Base-by-base conservation (phyloP, 768 basidiomycete species). In the Panaeolus cyanescens region DNA sequence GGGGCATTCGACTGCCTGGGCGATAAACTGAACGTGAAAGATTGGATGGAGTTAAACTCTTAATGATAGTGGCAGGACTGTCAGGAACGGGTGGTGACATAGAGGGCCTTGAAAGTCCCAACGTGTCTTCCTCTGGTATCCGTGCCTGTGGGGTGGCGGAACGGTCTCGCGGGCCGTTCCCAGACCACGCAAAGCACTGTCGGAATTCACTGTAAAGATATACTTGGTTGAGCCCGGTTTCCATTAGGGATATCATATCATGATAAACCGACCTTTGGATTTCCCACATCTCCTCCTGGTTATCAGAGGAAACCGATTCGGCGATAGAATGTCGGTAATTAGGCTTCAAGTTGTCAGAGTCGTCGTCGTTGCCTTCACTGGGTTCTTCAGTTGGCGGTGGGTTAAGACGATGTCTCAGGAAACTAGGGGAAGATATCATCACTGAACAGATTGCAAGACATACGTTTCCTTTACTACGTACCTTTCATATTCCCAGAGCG, bases 381-480 rank as follows among this genome's bases (percentile, higher is more conserved):
- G 75, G 68, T 31, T 72, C 69, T 42, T 79, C 78, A 28, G 75
- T 69, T 2, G 85, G 83, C 80, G 72, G 72, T 5, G 84, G 87
- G 66, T 88, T 83, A 69, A 90, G 84, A 25, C 89, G 82, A 64
- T 77, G 79, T 54, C 85, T 83, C 39, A 85, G 83, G 74, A 89
- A 90, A 42, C 89, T 90, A 65, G 9, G 58, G 56, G 39, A 56
- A 59, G 25, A 45, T 17, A 4, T 32, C 17, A 13, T 54, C 55
- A 32, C 8, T 32, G 15, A 60, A 32, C 2, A 32, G 32, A 50
- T 59, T 30, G 55, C 62, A 22, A 58, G 50, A 31, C 36, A 45
- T 56, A 32, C 19, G 17, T 25, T 33, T 56, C 22, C 32, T n/a
- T 28, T 50, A 59, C 39, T 31, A 70, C 77, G 56, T 63, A 85